phyloP scores from a whole-genome alignment of 208 protist genomes.

The Herpetomonas samuelpessoai region DNA sequence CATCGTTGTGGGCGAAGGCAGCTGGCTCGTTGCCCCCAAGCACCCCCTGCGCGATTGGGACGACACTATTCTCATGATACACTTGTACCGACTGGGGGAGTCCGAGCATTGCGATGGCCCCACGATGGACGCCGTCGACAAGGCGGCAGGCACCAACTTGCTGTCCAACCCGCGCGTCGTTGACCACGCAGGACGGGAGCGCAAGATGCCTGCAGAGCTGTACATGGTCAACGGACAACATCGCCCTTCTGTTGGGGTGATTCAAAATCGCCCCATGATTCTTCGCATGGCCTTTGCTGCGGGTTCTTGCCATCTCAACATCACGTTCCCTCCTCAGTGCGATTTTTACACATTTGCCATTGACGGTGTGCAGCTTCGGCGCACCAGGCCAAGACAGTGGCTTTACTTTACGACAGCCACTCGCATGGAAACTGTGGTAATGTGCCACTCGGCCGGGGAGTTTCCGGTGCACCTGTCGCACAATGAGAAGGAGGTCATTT shows the following conservation, averaged over 20 bases:
- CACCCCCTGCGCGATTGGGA: conserved; percentile 38
- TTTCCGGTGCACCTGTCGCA: conserved; percentile 46
- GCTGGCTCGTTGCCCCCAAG: conserved; percentile 30
- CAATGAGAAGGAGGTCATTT: conserved; percentile 30
- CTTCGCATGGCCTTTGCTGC: conserved; percentile 72
- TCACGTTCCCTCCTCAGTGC: conserved; percentile 61
- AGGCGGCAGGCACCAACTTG: conserved; percentile 40
- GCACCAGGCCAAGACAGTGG: conserved; percentile 37
- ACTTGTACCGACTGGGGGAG: conserved; percentile 64
- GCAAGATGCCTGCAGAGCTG: conserved; percentile 49
- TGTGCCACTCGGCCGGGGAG: conserved; percentile 41
- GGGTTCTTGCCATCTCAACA: conserved; percentile 74
- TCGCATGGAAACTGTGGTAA: conserved; percentile 39
- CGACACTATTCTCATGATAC: conserved; percentile 54
- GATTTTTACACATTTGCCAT: conserved; percentile 49
- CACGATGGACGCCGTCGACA: conserved; percentile 45
- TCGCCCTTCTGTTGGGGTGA: conserved; percentile 50
- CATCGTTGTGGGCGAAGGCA: conserved; percentile 62
- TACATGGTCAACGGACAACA: conserved; percentile 90
- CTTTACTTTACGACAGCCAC: conserved; percentile 84
- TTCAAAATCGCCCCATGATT: conserved; percentile 31
- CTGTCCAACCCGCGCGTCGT: conserved; percentile 48
- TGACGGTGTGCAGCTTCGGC: conserved; percentile 68
- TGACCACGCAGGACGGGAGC: conserved; percentile 28
- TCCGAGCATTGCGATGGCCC: conserved; percentile 57